Evolutionary conservation across 2,329 filamentous ascomycete genomes (phyloP).

Genomic region (Hypocrella siamensis): DNA sequence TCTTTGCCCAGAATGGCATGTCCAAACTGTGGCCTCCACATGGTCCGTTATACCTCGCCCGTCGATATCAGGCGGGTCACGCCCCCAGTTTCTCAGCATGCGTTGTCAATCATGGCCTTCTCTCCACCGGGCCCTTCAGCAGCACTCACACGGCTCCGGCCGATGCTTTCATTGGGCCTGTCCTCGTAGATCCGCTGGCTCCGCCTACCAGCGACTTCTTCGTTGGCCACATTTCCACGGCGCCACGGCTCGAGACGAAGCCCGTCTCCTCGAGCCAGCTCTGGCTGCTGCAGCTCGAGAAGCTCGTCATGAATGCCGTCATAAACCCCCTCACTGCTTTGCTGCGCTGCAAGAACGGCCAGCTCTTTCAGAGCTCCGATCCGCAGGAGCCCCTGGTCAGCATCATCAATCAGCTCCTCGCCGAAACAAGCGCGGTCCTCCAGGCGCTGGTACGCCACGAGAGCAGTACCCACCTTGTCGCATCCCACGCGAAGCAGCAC

Average conservation of each 20-base stretch:
- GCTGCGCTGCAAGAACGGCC: conserved; percentile 64
- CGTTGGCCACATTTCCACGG: conserved; percentile 22
- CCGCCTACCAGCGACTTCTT: conserved; percentile 18
- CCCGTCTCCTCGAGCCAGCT: conserved; percentile 26
- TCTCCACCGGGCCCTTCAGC: conserved; percentile 30
- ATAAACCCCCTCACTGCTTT: conserved; percentile 79
- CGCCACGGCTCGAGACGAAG: conserved; percentile 26
- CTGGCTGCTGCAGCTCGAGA: conserved; percentile 61
- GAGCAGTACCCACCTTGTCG: conserved; percentile 12
- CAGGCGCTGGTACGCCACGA: conserved; percentile 49
- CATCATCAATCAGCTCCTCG: conserved; percentile 52
- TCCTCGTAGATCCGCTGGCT: conserved; percentile 15
- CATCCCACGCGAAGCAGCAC: background rate
- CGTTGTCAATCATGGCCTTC: conserved; percentile 41
- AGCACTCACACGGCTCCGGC: conserved; percentile 37
- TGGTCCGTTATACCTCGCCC: conserved; percentile 24
- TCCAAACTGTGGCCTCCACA: conserved; percentile 45
- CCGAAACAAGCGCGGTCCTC: conserved; percentile 63
- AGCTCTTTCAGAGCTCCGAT: conserved; percentile 34
- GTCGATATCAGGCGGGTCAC: conserved; percentile 19
- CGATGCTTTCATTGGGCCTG: conserved; percentile 29
- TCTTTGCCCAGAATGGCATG: conserved; percentile 81
- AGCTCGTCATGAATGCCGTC: conserved; percentile 64
- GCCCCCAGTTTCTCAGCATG: conserved; percentile 60
- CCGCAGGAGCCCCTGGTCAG: conserved; percentile 29